Percentiles rank a stretch among this genome's conserved stretches.
Conservation (phyloP, 169 alveolate genomes). For the Condylostoma magnum region DNA sequence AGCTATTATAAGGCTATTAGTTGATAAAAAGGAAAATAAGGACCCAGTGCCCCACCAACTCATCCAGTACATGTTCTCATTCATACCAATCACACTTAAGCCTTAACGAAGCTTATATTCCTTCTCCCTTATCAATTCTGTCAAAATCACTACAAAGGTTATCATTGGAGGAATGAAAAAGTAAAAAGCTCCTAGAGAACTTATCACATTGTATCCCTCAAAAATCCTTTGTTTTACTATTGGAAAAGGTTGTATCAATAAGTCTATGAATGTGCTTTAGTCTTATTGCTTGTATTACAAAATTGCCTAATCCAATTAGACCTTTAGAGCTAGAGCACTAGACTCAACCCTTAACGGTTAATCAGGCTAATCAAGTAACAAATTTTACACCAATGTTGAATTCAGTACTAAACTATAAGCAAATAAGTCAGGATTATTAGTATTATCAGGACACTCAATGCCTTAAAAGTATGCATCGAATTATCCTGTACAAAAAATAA, state of each 20-base stretch:
- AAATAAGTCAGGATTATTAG: neutral
- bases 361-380: neutral
- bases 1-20: neutral
- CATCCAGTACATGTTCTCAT: neutral
- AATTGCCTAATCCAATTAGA: constrained; percentile 14
- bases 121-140: constrained; percentile 30
- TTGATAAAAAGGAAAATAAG: constrained; percentile 12
- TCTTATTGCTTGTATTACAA: neutral
- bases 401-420: constrained; percentile 16
- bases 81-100: constrained; percentile 16
- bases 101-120: constrained; percentile 22
- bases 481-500: constrained; percentile 24
- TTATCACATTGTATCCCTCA: constrained; percentile 11
- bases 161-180: constrained; percentile 31
- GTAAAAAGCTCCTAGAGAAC: constrained; percentile 21
- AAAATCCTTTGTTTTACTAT: neutral
- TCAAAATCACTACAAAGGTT: constrained; percentile 28
- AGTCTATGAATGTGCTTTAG: neutral
- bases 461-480: neutral
- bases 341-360: constrained; percentile 8
- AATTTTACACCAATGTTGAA: neutral
- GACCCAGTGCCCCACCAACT: constrained; percentile 26
- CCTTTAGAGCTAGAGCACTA: constrained; percentile 14
- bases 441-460: constrained; percentile 7
- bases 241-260: constrained; percentile 9